These are phyloP conservation scores for Nothophoma quercina DNA, from an alignment of 2,329 filamentous ascomycete species.

Conservation along the genomic window DNA sequence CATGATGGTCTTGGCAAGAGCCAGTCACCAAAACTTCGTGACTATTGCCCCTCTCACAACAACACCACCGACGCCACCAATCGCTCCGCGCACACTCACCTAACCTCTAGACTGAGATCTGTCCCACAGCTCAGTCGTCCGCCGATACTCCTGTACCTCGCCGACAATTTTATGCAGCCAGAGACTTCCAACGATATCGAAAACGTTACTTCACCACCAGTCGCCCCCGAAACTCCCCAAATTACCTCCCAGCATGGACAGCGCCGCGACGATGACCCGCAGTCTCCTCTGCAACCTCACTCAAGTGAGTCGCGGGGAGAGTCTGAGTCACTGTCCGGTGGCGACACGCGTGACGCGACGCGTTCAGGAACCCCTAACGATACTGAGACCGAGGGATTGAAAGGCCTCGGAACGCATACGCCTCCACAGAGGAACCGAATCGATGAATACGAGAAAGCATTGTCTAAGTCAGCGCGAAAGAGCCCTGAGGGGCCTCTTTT, in stretches of 20 bases:
- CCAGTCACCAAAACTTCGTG: conserved; percentile 11
- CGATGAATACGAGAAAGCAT: conserved; percentile 63
- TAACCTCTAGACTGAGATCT: conserved; percentile 46
- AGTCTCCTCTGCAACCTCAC: conserved; percentile 52
- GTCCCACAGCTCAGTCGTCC: conserved; percentile 64
- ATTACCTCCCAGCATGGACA: conserved; percentile 66
- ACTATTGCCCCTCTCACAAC: conserved; percentile 16
- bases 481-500: conserved; percentile 57
- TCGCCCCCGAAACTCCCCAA: conserved; percentile 45
- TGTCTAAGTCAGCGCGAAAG: conserved; percentile 49
- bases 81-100: conserved; percentile 29
- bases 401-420: conserved; percentile 19
- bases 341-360: conserved; percentile 30
- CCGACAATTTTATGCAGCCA: conserved; percentile 70
- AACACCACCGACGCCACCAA: conserved; percentile 23
- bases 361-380: conserved; percentile 25
- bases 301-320: conserved; percentile 43
- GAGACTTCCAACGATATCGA: conserved; percentile 61
- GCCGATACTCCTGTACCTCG: conserved; percentile 38
- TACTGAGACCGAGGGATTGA: conserved; percentile 39
- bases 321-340: conserved; percentile 27
- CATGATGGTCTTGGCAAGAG: conserved; percentile 8
- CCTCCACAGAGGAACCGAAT: conserved; percentile 60
- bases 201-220: conserved; percentile 53
- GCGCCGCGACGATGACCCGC: conserved; percentile 55